These are phyloP conservation scores for Ceratocystis diversiconidia DNA, from an alignment of 2,329 filamentous ascomycete genomes.

Conservation along the genomic window DNA sequence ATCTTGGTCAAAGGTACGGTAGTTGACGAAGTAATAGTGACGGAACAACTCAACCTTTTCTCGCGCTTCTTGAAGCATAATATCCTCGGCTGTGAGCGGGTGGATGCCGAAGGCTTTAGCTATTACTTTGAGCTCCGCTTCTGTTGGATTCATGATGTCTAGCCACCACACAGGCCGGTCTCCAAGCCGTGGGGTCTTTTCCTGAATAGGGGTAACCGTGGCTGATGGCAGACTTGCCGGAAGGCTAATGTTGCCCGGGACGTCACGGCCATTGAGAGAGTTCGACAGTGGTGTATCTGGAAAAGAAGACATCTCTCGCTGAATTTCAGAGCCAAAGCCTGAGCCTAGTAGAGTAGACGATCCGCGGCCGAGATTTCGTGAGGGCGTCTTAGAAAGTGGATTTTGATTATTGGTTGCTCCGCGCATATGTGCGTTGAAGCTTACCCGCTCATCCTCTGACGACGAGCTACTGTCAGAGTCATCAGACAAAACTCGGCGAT, in stretches of 20 bases:
- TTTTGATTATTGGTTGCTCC: constrained; percentile 13
- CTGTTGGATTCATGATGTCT: constrained; percentile 78
- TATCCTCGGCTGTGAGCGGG: constrained; percentile 87
- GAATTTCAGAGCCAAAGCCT: not conserved
- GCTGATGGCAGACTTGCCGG: constrained; percentile 1
- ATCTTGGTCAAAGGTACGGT: constrained; percentile 94
- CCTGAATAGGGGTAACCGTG: constrained; percentile 19
- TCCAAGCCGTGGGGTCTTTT: constrained; percentile 47
- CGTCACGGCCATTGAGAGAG: constrained; percentile 6
- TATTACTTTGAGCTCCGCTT: constrained; percentile 88
- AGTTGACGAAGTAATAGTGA: constrained; percentile 98
- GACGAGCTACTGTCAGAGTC: constrained; percentile 44
- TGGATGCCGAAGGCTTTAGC: constrained; percentile 91
- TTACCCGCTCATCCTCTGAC: constrained; percentile 16
- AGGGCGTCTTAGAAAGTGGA: constrained; percentile 6
- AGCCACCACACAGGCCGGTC: constrained; percentile 94
- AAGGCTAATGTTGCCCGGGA: not conserved
- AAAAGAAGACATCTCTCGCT: constrained; percentile 4
- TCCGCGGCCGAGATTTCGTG: not conserved
- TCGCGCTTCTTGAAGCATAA: constrained; percentile 90
- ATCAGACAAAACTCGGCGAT: constrained; percentile 61
- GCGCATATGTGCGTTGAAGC: constrained; percentile 17
- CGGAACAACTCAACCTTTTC: constrained; percentile 97
- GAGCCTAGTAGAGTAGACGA: constrained; percentile 1
- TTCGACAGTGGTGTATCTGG: not conserved